These are phyloP conservation scores for Ophiocordyceps camponoti-rufipedis DNA, from an alignment of 2,329 filamentous ascomycete species.

Conservation along the genomic window DNA sequence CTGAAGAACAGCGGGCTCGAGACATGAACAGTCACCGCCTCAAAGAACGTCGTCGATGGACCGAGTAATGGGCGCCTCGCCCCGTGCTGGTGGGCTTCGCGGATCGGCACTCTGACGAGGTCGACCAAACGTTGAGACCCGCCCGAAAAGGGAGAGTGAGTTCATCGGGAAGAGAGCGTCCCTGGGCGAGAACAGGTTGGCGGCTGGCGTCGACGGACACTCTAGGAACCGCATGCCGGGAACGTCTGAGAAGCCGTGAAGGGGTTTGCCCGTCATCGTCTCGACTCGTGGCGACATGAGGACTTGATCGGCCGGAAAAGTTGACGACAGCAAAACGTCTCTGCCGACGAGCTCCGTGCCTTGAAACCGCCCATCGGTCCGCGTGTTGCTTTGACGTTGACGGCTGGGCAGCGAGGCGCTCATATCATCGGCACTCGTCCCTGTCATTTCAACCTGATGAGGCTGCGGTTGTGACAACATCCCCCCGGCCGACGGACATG, in stretches of 20 bases:
- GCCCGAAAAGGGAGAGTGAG: slow-evolving; percentile 31
- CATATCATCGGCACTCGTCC: too few relatives aligned
- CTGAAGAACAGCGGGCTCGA: too few relatives aligned
- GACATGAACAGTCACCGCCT: slow-evolving; percentile 3
- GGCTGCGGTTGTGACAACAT: slow-evolving; percentile 1
- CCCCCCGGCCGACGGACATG: background rate
- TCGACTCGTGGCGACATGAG: slow-evolving; percentile 55
- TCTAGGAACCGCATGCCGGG: slow-evolving; percentile 34
- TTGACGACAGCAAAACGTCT: slow-evolving; percentile 16
- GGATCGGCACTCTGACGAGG: slow-evolving; percentile 42
- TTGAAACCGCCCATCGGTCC: background rate
- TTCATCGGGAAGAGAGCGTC: slow-evolving; percentile 34
- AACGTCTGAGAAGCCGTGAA: slow-evolving; percentile 28
- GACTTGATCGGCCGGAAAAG: slow-evolving; percentile 27
- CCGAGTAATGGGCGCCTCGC: slow-evolving; percentile 55
- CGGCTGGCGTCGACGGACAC: slow-evolving; percentile 29
- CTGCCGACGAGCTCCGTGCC: slow-evolving; percentile 7
- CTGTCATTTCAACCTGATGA: too few relatives aligned
- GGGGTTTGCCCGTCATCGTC: slow-evolving; percentile 52
- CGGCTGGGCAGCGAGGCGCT: background rate
- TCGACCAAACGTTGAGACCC: slow-evolving; percentile 24
- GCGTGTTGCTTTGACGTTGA: too few relatives aligned
- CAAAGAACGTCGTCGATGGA: slow-evolving; percentile 65
- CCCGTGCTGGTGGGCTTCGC: slow-evolving; percentile 55
- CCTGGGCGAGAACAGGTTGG: slow-evolving; percentile 34